Evolutionary conservation across 1,284 basidiomycete species (phyloP), one percentile per base, ranked within the genome.

Genomic region (Irpex sp.): DNA sequence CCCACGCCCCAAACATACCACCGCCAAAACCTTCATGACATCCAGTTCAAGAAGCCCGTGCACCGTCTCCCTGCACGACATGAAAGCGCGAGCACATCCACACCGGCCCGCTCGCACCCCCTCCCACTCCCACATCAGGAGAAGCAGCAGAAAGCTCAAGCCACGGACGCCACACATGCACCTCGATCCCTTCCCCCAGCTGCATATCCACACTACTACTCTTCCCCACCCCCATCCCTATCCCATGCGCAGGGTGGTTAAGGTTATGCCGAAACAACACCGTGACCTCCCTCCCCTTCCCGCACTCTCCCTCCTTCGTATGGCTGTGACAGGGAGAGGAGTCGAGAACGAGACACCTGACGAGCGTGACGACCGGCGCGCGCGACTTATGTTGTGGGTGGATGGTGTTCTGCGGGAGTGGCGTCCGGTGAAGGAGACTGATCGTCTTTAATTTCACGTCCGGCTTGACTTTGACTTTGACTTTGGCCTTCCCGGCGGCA

Each of bases 151-250:
- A n/a, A 28, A 64, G 18, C 5, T 58, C 53, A n/a, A 54, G 36
- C 68, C 69, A 72, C 3, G 71, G 68, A 0, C 61, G 56, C 69
- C 69, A 71, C 2, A 68, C 28, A 18, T 67, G 60, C 23, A 72
- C 48, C 7, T 68, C 67, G 28, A 56, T 53, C 14, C 64, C 68
- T 21, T 59, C 65, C 39, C 61, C 61, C 10, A 71, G 60, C 39
- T 64, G 62, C 23, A 66, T 35, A 8, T 65, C 66, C 59, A 5
- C 55, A 51, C 60, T 49, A 12, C 58, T 59, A 2, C 28, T 33
- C 28, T 33, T 33, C 28, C 28, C 28, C 28, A 33, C 2, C 28
- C 28, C 28, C 23, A 72, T 42, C 7, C 67, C 66, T 19, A 56
- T 53, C n/a, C n/a, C n/a, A n/a, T n/a, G n/a, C n/a, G n/a, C n/a